phyloP scores from a whole-genome alignment of 2,329 filamentous ascomycete genomes.

The Dactylellina drechsleri region DNA sequence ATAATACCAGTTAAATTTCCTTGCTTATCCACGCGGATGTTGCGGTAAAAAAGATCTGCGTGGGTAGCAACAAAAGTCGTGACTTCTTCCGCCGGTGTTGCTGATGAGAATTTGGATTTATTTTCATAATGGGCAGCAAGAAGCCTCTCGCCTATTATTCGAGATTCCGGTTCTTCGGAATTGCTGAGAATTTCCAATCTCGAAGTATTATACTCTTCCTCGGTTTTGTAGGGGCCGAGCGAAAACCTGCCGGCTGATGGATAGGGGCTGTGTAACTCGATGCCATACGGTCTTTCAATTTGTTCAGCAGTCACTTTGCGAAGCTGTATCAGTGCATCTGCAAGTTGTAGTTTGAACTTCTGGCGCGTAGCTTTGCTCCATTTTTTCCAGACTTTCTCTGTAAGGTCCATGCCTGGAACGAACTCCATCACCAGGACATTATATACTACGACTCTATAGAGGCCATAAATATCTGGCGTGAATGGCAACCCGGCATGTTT shows the following conservation, averaged over 20 bases:
- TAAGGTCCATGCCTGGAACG: constrained; percentile 9
- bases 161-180: constrained; percentile 3
- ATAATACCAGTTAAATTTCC: constrained; percentile 12
- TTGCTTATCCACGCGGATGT: constrained; percentile 5
- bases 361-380: constrained; percentile 5
- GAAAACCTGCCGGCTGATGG: not conserved
- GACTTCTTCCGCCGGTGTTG: constrained; percentile 1
- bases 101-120: constrained; percentile 6
- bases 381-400: constrained; percentile 6
- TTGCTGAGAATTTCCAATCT: constrained; percentile 8
- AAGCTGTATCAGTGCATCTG: constrained; percentile 4
- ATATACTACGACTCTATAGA: constrained; percentile 8
- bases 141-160: constrained; percentile 14
- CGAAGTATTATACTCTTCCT: constrained; percentile 12
- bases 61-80: constrained; percentile 19
- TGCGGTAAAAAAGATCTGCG: constrained; percentile 5
- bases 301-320: constrained; percentile 2
- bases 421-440: constrained; percentile 13
- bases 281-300: constrained; percentile 9
- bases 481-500: constrained; percentile 8
- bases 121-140: constrained; percentile 13
- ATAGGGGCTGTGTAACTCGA: not conserved
- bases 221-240: constrained; percentile 9
- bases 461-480: constrained; percentile 9
- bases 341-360: constrained; percentile 15